Conservation (phyloP, 768 basidiomycete genomes). For the Hysterangium stoloniferum region DNA sequence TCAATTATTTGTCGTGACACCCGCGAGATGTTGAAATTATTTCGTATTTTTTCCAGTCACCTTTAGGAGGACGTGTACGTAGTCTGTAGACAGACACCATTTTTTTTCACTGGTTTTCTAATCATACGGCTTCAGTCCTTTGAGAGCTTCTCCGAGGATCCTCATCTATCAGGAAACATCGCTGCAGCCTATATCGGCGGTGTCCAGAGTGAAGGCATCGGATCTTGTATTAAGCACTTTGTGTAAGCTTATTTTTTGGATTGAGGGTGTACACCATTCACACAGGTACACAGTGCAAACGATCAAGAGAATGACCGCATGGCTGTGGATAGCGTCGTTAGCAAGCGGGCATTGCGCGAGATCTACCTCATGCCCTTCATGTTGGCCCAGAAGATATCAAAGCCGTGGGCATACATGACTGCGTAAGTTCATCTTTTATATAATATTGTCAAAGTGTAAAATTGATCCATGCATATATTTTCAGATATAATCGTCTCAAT, state of each 20-base stretch:
- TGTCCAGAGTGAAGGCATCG: constrained; percentile 69
- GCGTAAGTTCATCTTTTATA: constrained; percentile 32
- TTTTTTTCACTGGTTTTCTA: constrained; percentile 1
- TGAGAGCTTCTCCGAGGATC: constrained; percentile 70
- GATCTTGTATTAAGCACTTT: constrained; percentile 75
- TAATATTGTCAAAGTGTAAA: background rate
- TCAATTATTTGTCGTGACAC: constrained; percentile 12
- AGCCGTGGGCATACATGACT: constrained; percentile 63
- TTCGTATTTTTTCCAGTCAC: constrained; percentile 36
- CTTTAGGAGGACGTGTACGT: constrained; percentile 59
- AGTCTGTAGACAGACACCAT: constrained; percentile 31
- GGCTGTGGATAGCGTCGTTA: constrained; percentile 46
- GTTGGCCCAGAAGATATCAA: constrained; percentile 55
- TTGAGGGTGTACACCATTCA: background rate
- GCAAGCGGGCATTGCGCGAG: constrained; percentile 47
- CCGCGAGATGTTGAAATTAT: background rate
- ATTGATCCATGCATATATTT: constrained; percentile 11
- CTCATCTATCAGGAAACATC: constrained; percentile 58
- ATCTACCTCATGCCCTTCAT: constrained; percentile 48
- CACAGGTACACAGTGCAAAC: constrained; percentile 34
- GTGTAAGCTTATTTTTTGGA: constrained; percentile 23
- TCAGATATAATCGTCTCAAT: constrained; percentile 52
- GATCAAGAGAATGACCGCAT: constrained; percentile 77
- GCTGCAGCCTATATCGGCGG: constrained; percentile 71
- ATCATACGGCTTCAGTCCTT: constrained; percentile 45